phyloP scores from a whole-genome alignment of 768 basidiomycete genomes.

The Mycena haematopus region DNA sequence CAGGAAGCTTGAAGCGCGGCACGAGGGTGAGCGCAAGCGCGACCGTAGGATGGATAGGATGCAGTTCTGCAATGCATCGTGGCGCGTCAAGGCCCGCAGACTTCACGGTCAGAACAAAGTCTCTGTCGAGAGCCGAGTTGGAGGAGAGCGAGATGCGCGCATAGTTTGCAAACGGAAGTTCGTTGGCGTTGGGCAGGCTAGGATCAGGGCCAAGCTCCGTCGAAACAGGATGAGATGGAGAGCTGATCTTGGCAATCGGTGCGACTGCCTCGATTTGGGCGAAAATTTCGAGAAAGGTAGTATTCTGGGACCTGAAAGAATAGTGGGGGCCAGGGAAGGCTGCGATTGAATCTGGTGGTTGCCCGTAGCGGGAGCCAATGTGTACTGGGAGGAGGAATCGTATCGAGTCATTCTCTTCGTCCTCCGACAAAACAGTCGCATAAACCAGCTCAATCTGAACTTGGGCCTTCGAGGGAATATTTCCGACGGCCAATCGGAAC shows the following conservation, averaged over 20 bases:
- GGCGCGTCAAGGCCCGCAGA: constrained; percentile 48
- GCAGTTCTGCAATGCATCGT: constrained; percentile 49
- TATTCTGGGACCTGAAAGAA: background rate
- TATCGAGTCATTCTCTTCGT: constrained; percentile 25
- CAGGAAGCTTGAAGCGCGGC: constrained; percentile 46
- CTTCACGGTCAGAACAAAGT: constrained; percentile 49
- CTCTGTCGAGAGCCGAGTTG: constrained; percentile 34
- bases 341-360: background rate
- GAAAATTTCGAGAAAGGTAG: constrained; percentile 8
- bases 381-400: constrained; percentile 17
- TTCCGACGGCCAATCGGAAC: constrained; percentile 26
- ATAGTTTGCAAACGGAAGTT: constrained; percentile 19
- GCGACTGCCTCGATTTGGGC: constrained; percentile 10
- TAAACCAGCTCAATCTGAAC: constrained; percentile 22
- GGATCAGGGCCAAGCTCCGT: constrained; percentile 28
- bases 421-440: constrained; percentile 22
- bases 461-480: constrained; percentile 17
- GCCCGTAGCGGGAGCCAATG: constrained; percentile 26
- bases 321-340: background rate
- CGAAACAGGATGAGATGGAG: constrained; percentile 22
- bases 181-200: constrained; percentile 15
- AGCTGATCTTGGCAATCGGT: constrained; percentile 22
- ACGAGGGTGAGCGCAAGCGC: constrained; percentile 50
- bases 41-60: constrained; percentile 30
- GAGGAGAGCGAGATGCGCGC: constrained; percentile 17